A percentile compares a stretch with the other conserved stretches of the same genome.
Conservation (phyloP, 1,284 basidiomycete genomes). For the Cutaneotrichosporon mucoides region DNA sequence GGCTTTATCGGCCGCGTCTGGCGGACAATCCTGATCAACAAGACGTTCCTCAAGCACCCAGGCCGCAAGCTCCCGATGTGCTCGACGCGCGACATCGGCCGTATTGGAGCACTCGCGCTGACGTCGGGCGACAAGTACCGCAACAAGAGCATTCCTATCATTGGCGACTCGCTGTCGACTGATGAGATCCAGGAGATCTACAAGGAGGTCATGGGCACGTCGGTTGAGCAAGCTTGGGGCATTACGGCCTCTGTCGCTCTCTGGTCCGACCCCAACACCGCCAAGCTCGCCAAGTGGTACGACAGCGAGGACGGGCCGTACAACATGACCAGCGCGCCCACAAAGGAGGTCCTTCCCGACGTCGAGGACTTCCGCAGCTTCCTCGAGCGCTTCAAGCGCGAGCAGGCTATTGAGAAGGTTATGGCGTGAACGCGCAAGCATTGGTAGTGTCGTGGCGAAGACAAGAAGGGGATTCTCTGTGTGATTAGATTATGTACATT, state of each 20-base stretch:
- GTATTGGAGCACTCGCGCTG: slow-evolving; percentile 25
- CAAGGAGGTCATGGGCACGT: slow-evolving; percentile 18
- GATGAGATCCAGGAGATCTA: slow-evolving; percentile 23
- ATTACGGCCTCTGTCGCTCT: slow-evolving; percentile 14
- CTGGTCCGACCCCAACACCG: slow-evolving; percentile 6
- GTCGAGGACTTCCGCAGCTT: slow-evolving; percentile 25
- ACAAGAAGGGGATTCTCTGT: no score
- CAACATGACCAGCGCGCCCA: slow-evolving; percentile 2
- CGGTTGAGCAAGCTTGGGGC: slow-evolving; percentile 14
- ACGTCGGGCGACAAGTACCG: slow-evolving; percentile 9
- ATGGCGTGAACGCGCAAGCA: background rate
- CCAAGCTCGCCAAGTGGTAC: slow-evolving; percentile 23
- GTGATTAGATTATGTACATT: background rate
- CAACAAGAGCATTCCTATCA: slow-evolving; percentile 16
- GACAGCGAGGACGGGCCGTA: slow-evolving; percentile 22
- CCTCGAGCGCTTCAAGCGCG: slow-evolving; percentile 28
- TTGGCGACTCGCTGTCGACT: slow-evolving; percentile 25
- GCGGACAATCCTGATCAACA: slow-evolving; percentile 24
- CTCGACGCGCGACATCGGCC: slow-evolving; percentile 24
- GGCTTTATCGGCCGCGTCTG: slow-evolving; percentile 21
- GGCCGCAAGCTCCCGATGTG: slow-evolving; percentile 23
- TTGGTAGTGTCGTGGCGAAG: no score
- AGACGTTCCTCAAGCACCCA: slow-evolving; percentile 21
- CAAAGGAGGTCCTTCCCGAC: slow-evolving; percentile 20
- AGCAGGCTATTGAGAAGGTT: slow-evolving; percentile 5